Base-by-base conservation (phyloP, 169 alveolate genomes). In the Neospora caninum region DNA sequence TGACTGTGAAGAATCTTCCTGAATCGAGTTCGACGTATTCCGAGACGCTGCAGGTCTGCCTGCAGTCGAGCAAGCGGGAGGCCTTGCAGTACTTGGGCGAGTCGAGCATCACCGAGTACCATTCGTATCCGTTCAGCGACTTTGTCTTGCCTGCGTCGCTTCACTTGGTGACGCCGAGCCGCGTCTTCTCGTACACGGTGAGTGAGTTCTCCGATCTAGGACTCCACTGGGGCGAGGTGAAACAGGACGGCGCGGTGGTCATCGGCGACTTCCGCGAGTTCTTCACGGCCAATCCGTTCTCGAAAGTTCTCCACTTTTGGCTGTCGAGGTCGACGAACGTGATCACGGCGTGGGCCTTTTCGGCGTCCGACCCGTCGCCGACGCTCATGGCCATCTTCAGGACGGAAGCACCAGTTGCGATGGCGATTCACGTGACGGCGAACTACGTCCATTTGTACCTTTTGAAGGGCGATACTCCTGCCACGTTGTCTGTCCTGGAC, bases 231-330 rank as follows among this genome's bases (percentile, higher is more conserved):
- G 43, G 67, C 16, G 43, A 10, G 4, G 41, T 49, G n/a, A 7
- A n/a, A 16, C 42, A 43, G 43, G 43, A 29, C 73, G n/a, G 78
- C 78, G 64, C 7, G 39, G 36, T 29, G 54, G 27, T 18, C 18
- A 29, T 10, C 0, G 88, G 80, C 20, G 25, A 36, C 54, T 78
- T 91, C 4, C 22, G 9, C 22, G 54, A 41, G 6, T 73, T 73
- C 22, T 91, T 91, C 53, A 45, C 80, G 2, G 41, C 49, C 13
- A 80, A 80, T 1, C 88, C 82, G 42, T 91, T 91, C 45, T 87
- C 94, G 25, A 91, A 91, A 43, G 94, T 87, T 20, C 69, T 91
- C 34, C 73, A 49, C 67, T 91, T 78, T 53, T 91, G 94, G 94
- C 82, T 91, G 2, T 87, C 36, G 42, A 41, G 31, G 36, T 34